phyloP scores from a whole-genome alignment of 1,284 basidiomycete genomes.

The Leccinum subatratum region DNA sequence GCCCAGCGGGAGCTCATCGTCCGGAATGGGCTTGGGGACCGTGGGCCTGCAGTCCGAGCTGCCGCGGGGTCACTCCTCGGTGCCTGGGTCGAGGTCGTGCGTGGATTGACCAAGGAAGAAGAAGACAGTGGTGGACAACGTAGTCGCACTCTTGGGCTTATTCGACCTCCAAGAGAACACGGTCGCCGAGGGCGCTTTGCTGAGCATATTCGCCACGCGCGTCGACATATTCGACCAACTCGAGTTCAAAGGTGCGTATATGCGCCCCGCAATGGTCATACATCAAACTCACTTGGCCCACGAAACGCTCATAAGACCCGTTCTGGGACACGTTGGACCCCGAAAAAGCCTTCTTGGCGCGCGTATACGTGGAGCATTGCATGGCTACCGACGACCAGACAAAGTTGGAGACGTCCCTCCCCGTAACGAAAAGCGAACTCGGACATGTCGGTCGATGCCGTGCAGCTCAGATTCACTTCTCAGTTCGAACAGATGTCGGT shows the following conservation, averaged over 20 bases:
- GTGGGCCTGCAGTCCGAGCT: conserved; percentile 77
- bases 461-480: too few species aligned
- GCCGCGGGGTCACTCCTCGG: conserved; percentile 77
- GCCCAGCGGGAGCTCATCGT: conserved; percentile 76
- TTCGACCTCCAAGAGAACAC: conserved; percentile 62
- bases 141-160: conserved; percentile 54
- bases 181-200: conserved; percentile 64
- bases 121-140: conserved; percentile 42
- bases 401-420: conserved; percentile 72
- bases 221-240: conserved; percentile 61
- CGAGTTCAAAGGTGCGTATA: conserved; percentile 64
- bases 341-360: conserved; percentile 78
- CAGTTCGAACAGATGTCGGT: conserved; percentile 39
- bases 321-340: conserved; percentile 80
- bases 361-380: conserved; percentile 83
- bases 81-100: conserved; percentile 70
- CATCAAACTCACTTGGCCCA: not conserved
- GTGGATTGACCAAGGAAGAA: conserved; percentile 41
- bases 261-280: not conserved
- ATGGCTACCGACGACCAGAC: conserved; percentile 59
- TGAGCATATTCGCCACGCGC: conserved; percentile 59
- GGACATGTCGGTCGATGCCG: too few species aligned
- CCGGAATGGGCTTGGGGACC: conserved; percentile 81
- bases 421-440: too few species aligned
- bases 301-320: conserved; percentile 41